Conservation (phyloP, 352 stramenopile genomes). For the Phytophthora idaei region DNA sequence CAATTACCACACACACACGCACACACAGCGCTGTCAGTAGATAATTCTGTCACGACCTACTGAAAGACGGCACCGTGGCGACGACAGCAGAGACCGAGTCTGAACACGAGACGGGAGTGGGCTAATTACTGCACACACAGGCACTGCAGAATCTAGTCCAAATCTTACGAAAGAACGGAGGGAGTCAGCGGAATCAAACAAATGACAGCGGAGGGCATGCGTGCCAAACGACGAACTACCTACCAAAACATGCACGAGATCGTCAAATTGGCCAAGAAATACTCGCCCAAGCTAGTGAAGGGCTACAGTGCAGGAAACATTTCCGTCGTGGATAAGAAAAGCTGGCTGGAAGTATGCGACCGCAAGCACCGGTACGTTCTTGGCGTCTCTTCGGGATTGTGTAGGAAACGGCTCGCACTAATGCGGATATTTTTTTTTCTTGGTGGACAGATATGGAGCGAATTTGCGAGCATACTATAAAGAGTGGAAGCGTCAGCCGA, state of each 20-base stretch:
- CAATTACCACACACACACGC: constrained; percentile 5
- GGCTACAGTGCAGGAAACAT: constrained; percentile 90
- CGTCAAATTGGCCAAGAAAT: constrained; percentile 89
- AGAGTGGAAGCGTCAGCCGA: constrained; percentile 92
- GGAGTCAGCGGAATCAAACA: constrained; percentile 15
- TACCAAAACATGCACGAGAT: constrained; percentile 91
- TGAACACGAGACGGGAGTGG: constrained; percentile 53
- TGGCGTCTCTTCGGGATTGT: constrained; percentile 10
- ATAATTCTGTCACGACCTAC: constrained; percentile 43
- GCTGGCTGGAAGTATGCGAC: constrained; percentile 90
- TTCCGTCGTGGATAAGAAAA: constrained; percentile 92
- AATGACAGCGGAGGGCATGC: constrained; percentile 81
- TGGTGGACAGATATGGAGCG: constrained; percentile 91
- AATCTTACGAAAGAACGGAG: constrained; percentile 2
- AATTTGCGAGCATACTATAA: constrained; percentile 97
- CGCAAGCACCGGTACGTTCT: constrained; percentile 78
- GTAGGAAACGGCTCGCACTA: constrained; percentile 1
- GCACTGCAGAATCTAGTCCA: constrained; percentile 7
- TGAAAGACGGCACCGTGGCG: constrained; percentile 51
- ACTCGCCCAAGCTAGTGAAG: constrained; percentile 88
- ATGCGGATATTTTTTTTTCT: constrained; percentile 4
- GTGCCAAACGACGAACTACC: constrained; percentile 72
- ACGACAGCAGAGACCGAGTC: constrained; percentile 49
- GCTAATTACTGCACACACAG: constrained; percentile 38
- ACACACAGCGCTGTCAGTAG: constrained; percentile 31